Percentiles rank a stretch among this genome's conserved stretches.
phyloP scores from a whole-genome alignment of 306 rosid genomes.

The Comarum palustre region DNA sequence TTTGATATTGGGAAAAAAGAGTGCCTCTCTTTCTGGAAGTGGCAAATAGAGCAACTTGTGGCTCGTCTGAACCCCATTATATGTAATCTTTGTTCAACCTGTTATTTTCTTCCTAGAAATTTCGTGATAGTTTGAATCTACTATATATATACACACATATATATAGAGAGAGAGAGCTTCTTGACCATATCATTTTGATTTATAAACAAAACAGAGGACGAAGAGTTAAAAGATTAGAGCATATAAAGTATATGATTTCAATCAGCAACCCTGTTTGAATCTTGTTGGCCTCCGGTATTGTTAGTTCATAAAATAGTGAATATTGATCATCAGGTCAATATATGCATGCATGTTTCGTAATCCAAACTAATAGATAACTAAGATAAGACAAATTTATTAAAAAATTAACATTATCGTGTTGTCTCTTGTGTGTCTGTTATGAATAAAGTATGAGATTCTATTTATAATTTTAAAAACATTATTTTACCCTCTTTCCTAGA shows the following conservation, averaged over 20 bases:
- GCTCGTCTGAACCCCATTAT: neutral
- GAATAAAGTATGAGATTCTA: too few relatives aligned
- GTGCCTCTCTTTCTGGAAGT: neutral
- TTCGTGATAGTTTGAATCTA: neutral
- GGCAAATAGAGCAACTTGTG: slow-evolving; percentile 3
- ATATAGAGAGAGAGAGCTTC: neutral
- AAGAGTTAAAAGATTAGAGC: neutral
- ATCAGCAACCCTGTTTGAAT: neutral
- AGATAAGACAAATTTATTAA: neutral
- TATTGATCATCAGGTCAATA: neutral
- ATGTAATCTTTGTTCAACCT: neutral
- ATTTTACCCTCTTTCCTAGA: too few relatives aligned
- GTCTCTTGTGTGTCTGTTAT: too few relatives aligned
- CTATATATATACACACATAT: too few relatives aligned
- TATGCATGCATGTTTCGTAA: neutral
- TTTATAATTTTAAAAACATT: too few relatives aligned
- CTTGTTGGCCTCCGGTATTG: neutral
- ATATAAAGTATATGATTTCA: neutral
- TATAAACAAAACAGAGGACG: neutral
- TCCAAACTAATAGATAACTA: neutral
- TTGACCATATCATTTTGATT: neutral
- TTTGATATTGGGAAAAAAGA: neutral
- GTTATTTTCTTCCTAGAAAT: neutral
- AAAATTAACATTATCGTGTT: too few relatives aligned
- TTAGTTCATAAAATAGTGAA: neutral